Conservation (phyloP, 306 rosid species). For the Medicago truncatula region MtrunA17r5.0-ANR NC_053049.1:3678501-3679000, state of each 20-base stretch:
- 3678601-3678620: no score
- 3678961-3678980: neutral
- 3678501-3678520: no score
- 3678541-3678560: neutral
- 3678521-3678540: no score
- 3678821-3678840: slow-evolving; percentile 50
- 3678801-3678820: slow-evolving; percentile 72
- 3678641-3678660: neutral
- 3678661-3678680: neutral
- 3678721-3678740: slow-evolving; percentile 27
- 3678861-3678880: neutral
- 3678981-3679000: no score
- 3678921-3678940: neutral
- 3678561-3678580: neutral
- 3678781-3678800: slow-evolving; percentile 70
- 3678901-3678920: neutral
- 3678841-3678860: neutral
- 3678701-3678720: slow-evolving; percentile 40
- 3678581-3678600: neutral
- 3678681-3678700: slow-evolving; percentile 16
- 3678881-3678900: no score
- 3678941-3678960: neutral
- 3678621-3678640: neutral
- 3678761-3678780: slow-evolving; percentile 48
- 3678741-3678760: slow-evolving; percentile 36